Evolutionary conservation across 2,329 filamentous ascomycete species (phyloP).

Genomic region (Westerdykella ornata): DNA sequence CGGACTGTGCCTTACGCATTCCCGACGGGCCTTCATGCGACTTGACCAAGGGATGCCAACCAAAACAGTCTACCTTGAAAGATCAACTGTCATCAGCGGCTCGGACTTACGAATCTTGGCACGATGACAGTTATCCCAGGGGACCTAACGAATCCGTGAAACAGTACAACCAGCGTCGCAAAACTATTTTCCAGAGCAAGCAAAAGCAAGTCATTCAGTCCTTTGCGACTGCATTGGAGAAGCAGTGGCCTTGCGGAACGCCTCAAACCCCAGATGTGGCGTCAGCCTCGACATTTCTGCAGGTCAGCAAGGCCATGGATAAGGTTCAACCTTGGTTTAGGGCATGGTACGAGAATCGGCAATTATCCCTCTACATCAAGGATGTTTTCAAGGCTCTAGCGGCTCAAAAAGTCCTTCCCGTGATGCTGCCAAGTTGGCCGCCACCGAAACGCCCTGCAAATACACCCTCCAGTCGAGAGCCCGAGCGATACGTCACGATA

Average conservation of each 20-base stretch:
- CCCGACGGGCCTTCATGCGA: conserved; percentile 6
- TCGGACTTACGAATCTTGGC: conserved; percentile 2
- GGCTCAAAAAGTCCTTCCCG: conserved; percentile 1
- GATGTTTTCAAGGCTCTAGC: conserved; percentile 8
- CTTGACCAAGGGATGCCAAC: conserved; percentile 6
- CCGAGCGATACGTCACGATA: too few relatives aligned
- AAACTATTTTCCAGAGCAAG: conserved; percentile 6
- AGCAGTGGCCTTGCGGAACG: conserved; percentile 15
- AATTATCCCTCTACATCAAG: conserved; percentile 31
- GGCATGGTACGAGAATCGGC: conserved; percentile 34
- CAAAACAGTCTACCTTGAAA: conserved; percentile 1
- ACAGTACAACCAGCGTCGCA: not conserved
- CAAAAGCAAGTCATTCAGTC: conserved; percentile 6
- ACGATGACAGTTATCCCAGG: not conserved
- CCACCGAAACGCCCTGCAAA: too few relatives aligned
- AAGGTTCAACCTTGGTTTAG: conserved; percentile 12
- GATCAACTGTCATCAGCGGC: not conserved
- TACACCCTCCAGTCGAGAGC: conserved; percentile 1
- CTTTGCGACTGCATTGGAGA: conserved; percentile 10
- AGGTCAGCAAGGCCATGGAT: conserved; percentile 10
- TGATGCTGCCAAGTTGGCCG: not conserved
- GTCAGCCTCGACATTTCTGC: conserved; percentile 11
- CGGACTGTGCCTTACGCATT: conserved; percentile 1
- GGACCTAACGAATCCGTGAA: conserved; percentile 2
- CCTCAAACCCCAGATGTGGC: conserved; percentile 7